phyloP scores from a whole-genome alignment of 1,284 basidiomycete genomes.

The Cutaneotrichosporon mucoides region DNA sequence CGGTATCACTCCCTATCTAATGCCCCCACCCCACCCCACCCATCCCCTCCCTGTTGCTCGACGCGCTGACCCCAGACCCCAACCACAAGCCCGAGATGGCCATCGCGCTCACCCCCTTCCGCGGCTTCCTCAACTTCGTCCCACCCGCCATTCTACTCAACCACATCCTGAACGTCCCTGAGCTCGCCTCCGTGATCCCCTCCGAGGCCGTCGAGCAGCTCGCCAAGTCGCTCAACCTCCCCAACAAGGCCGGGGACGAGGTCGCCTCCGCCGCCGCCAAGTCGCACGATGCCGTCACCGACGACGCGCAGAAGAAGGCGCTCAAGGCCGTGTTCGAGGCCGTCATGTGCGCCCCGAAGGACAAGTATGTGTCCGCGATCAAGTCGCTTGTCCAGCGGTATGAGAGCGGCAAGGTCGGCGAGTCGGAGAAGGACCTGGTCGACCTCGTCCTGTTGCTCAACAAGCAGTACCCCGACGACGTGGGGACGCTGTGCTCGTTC shows the following conservation, averaged over 20 bases:
- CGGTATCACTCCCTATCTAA: background rate
- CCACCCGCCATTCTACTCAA: constrained; percentile 61
- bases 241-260: constrained; percentile 29
- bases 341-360: constrained; percentile 69
- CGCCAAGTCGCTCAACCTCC: constrained; percentile 56
- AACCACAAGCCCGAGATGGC: constrained; percentile 84
- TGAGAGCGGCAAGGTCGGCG: constrained; percentile 46
- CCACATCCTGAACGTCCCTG: constrained; percentile 64
- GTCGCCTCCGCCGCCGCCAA: constrained; percentile 12
- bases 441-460: constrained; percentile 70
- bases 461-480: constrained; percentile 81
- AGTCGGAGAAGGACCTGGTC: constrained; percentile 54
- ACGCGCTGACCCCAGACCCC: constrained; percentile 22
- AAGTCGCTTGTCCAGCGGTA: constrained; percentile 63
- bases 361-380: constrained; percentile 58
- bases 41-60: too few species aligned
- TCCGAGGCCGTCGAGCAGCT: constrained; percentile 48
- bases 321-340: constrained; percentile 72
- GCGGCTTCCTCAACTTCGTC: constrained; percentile 59
- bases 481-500: constrained; percentile 92
- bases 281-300: constrained; percentile 37
- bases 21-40: background rate
- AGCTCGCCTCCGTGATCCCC: constrained; percentile 72
- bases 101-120: constrained; percentile 85
- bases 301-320: constrained; percentile 57